Evolutionary conservation across 495 filamentous ascomycete genomes (phyloP).

Genomic region (Aspergillus biplanus): DNA sequence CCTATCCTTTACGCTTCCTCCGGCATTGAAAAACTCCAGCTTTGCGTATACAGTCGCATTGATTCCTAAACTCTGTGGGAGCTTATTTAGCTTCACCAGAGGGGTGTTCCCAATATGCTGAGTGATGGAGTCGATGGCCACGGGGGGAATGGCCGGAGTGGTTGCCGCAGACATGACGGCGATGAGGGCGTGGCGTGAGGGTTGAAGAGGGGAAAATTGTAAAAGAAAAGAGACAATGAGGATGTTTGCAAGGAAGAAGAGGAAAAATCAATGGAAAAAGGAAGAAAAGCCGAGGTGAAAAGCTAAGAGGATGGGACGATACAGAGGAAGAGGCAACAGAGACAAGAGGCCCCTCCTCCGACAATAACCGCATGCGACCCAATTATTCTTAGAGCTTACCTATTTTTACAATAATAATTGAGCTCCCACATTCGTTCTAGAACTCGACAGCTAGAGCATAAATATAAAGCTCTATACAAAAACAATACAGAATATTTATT

Average conservation of each 20-base stretch:
- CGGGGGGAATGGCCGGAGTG: constrained; percentile 55
- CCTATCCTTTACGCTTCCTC: constrained; percentile 96
- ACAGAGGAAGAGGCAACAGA: neutral
- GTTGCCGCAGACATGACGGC: constrained; percentile 51
- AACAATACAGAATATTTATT: no score
- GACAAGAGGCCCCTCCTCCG: neutral
- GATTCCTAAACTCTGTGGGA: constrained; percentile 88
- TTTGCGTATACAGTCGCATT: constrained; percentile 92
- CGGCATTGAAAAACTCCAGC: constrained; percentile 95
- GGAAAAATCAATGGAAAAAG: neutral
- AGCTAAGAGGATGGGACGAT: neutral
- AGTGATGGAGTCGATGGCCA: constrained; percentile 61
- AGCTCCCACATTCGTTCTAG: no score
- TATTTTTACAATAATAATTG: no score
- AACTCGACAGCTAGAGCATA: no score
- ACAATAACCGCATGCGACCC: neutral
- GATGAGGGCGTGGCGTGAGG: no score
- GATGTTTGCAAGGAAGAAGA: neutral
- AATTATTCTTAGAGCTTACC: neutral
- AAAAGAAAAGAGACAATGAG: neutral
- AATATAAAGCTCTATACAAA: no score
- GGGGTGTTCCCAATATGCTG: constrained; percentile 93
- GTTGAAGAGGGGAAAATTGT: neutral
- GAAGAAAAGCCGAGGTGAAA: constrained; percentile 3
- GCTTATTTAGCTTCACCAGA: constrained; percentile 85